These are phyloP conservation scores for Yarrowia galli DNA, from an alignment of 1,139 yeast genomes.

Conservation along the genomic window DNA sequence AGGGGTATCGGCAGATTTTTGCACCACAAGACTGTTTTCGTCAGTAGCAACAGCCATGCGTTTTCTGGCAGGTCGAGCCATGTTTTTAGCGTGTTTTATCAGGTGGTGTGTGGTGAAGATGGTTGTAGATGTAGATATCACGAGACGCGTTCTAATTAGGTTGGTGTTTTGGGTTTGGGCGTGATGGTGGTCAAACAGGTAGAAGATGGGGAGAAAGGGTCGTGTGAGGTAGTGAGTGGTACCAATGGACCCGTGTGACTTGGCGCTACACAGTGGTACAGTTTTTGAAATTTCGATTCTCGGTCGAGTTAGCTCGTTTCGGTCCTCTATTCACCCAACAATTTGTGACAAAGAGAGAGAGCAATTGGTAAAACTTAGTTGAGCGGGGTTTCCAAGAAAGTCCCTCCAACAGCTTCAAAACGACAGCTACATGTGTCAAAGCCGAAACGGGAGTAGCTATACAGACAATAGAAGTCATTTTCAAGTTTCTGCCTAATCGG, in stretches of 20 bases:
- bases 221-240: not conserved
- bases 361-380: no score
- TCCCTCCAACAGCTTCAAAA: no score
- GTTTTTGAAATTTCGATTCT: not conserved
- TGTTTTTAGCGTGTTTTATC: not conserved
- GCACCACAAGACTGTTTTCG: constrained; percentile 1
- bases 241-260: no score
- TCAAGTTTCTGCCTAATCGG: no score
- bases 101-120: not conserved
- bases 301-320: no score
- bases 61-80: constrained; percentile 29
- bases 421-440: no score
- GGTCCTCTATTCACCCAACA: no score
- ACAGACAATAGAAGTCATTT: no score
- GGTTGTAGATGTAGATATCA: not conserved
- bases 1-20: not conserved
- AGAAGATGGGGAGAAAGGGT: not conserved
- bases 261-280: not conserved
- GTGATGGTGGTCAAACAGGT: not conserved
- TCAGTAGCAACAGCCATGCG: constrained; percentile 1
- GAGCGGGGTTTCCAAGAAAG: not conserved
- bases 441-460: no score
- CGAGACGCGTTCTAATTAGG: constrained; percentile 13
- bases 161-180: not conserved
- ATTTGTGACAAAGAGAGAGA: no score